phyloP scores from a whole-genome alignment of 2,329 filamentous ascomycete species.

The Pseudogymnoascus sp. region DNA sequence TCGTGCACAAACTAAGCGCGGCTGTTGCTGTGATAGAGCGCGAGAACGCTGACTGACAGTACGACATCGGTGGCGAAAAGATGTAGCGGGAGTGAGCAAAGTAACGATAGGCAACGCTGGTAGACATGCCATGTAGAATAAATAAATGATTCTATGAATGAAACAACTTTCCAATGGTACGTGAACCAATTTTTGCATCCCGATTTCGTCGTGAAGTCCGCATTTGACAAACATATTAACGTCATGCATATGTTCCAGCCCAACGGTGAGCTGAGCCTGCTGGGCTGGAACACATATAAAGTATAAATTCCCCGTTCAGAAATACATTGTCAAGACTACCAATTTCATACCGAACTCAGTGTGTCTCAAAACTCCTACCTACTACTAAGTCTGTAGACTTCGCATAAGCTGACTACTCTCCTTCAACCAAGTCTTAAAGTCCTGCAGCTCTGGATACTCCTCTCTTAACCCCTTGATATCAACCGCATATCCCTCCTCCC shows the following conservation, averaged over 20 bases:
- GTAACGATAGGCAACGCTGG: no score
- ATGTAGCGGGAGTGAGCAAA: no score
- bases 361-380: neutral
- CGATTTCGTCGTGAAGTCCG: no score
- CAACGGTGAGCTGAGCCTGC: no score
- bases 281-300: no score
- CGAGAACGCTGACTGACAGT: no score
- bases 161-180: neutral
- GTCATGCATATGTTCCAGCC: no score
- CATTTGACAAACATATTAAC: no score
- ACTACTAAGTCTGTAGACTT: neutral
- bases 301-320: neutral
- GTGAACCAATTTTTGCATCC: neutral
- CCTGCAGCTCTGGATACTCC: constrained; percentile 36
- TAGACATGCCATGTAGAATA: neutral
- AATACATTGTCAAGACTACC: neutral
- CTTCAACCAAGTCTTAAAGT: constrained; percentile 40
- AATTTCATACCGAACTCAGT: neutral
- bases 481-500: constrained; percentile 24
- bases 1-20: no score
- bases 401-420: constrained; percentile 25
- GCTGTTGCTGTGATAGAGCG: no score
- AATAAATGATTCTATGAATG: neutral
- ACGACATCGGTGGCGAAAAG: neutral
- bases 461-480: constrained; percentile 34